Evolutionary conservation across 148 eudicot genomes (phyloP), one percentile per base, ranked within the genome.

Genomic region (Cornus controversa): DNA sequence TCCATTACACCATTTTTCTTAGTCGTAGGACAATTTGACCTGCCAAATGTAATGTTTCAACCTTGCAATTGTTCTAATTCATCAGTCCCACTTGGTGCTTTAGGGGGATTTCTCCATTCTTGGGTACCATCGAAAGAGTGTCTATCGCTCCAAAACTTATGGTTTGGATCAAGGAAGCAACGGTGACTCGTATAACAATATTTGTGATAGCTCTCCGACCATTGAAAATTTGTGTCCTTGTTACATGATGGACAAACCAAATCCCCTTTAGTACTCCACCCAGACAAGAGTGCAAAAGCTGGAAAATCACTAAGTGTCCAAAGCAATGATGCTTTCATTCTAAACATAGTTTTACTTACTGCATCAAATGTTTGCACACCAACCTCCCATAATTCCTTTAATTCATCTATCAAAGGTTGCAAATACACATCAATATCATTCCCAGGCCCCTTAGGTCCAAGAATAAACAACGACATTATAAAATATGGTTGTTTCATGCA

Each of bases 181-280:
- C 69, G 69, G 36, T 72, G 74, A 14, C 54, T 73, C 73, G 76
- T 63, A 66, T 76, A 76, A 18, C 76, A 76, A 11, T 36, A 1
- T 10, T 53, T 80, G 3, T 50, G 42, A 6, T 66, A 23, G 34
- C 36, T 67, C 22, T 16, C 0, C 65, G 54, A 42, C 26, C 24
- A 37, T 8, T 3, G 18, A 1, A 28, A 45, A 4, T 8, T 1
- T 10, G 71, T 37, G 2, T 78, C 60, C 25, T 28, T 4, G 37
- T 42, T 31, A 26, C 81, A 82, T 2, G 24, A 40, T 7, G 82
- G 82, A 75, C 82, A 83, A 22, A 82, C 73, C 2, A 20, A 36
- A 8, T 71, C 20, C 0, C 79, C 76, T n/a, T 78, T 67, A 11
- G 82, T 78, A 40, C 69, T 78, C 84, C 71, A 81, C 8, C 82